Base-by-base conservation (phyloP, 208 protist genomes). In the Leishmania tarentolae region DNA sequence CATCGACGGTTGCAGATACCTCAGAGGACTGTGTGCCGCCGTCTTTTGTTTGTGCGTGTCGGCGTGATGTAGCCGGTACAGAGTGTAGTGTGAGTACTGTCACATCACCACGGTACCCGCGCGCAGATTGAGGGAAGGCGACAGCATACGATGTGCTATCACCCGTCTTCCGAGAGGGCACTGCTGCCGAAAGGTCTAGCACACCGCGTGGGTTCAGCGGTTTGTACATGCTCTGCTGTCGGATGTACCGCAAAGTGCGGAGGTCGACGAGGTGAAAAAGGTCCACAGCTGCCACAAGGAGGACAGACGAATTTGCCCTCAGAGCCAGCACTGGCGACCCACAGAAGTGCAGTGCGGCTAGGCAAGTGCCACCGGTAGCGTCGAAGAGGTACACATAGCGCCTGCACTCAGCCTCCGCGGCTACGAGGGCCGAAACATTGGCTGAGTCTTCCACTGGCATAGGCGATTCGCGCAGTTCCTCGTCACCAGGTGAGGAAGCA, bases 181-280 rank as follows among this genome's bases (percentile, higher is more conserved):
- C 53, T 0, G 76, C 69, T 0, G 81, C 47, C n/a, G 81, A 84
- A 82, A 95, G 66, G 88, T 86, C 90, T 11, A 92, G n/a, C 4
- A 95, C 31, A 24, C 85, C 79, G 17, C 57, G 46, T 31, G 84
- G 82, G 82, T 95, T 95, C 1, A 74, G 79, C 2, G 90, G 90
- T 9, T 83, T 87, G 35, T 74, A 84, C 63, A 85, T 93, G 69
- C 83, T 84, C 75, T 93, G 83, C 82, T 93, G 81, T 15, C 88
- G 87, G 35, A 96, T 61, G 52, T 91, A 89, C 40, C 65, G 71
- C 81, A 96, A 78, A 2, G 88, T 92, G 47, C 53, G 75, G 24
- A 94, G 79, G 47, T 94, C 91, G n/a, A 96, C 87, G 9, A 96
- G 76, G 74, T 96, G 91, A 17, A 94, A 85, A 19, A 83, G 78